Base-by-base conservation (phyloP, 1,139 yeast species). In the Keqinozyma sinolaborantium region DNA sequence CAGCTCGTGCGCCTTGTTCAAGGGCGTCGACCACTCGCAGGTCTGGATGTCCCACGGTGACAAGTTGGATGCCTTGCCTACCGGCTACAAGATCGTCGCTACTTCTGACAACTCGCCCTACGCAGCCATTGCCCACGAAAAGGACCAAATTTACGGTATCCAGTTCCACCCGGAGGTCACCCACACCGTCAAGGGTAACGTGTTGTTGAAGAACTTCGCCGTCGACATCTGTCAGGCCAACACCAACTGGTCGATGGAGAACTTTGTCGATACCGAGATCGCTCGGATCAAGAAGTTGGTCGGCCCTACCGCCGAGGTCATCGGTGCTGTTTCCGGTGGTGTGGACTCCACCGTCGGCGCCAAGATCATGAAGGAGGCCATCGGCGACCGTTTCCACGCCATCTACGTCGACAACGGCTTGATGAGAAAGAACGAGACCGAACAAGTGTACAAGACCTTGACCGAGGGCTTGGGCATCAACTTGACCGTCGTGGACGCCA, bases 21-120 rank as follows among this genome's bases (percentile, higher is more conserved):
- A 79, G 45, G 96, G 81, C 39, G 86, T 94, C 49, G 95, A 87
- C 63, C 83, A 90, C 67, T 87, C 95, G 39, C 84, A 79, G 60
- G 97, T 94, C 43, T 92, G 99, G 99, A 92, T 92, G 99, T 90
- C 97, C 28, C 99, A 92, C 64, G 96, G 96, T 54, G 99, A 92
- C 68, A 94, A 92, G 70, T 75, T 92, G 53, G 82, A 81, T 51
- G 86, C 90, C 32, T 74, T 92, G 50, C 99, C 99, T 53, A 73
- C 77, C 30, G 96, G 95, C 24, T 92, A 78, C 76, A 79, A 82
- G 60, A 78, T 84, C 40, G 90, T 90, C 40, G 99, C 97, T 30
- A 80, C 88, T 30, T 83, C 97, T 30, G 85, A 75, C 47, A 92
- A 92, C 76, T 90, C 97, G 28, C 98, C 98, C 33, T 94, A 59